These are phyloP conservation scores for Daldinia decipiens DNA, from an alignment of 495 filamentous ascomycete genomes.

Conservation along the genomic window DNA sequence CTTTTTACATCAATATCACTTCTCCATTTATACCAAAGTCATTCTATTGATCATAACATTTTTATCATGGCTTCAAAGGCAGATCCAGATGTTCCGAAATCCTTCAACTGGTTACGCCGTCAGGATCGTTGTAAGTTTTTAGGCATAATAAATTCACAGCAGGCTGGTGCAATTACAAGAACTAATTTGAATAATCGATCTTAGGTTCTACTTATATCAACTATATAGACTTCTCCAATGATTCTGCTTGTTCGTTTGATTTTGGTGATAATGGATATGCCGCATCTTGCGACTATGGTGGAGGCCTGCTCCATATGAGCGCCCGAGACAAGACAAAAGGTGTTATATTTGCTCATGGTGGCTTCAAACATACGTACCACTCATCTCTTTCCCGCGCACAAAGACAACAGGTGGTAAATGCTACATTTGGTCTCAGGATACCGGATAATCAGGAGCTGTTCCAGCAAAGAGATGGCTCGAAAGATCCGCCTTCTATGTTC, in stretches of 20 bases:
- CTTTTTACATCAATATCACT: too few species aligned
- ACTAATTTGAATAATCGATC: neutral
- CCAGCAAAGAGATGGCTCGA: conserved; percentile 12
- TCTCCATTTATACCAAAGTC: too few species aligned
- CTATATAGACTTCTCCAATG: conserved; percentile 36
- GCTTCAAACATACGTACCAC: conserved; percentile 35
- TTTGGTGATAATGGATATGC: conserved; percentile 40
- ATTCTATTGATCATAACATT: too few species aligned
- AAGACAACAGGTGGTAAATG: conserved; percentile 15
- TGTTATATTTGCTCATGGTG: conserved; percentile 35
- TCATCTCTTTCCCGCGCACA: conserved; percentile 34
- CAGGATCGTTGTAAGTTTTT: conserved; percentile 6
- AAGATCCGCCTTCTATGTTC: neutral
- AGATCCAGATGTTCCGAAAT: neutral
- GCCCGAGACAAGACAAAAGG: conserved; percentile 24
- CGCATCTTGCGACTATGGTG: conserved; percentile 37
- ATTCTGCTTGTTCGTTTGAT: conserved; percentile 38
- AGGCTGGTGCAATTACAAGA: neutral
- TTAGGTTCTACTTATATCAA: conserved; percentile 42
- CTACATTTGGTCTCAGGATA: conserved; percentile 35
- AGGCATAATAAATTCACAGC: neutral
- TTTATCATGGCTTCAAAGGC: conserved; percentile 3
- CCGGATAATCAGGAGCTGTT: conserved; percentile 38
- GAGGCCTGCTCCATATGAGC: conserved; percentile 40
- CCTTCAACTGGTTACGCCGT: conserved; percentile 21